Percentiles rank a stretch among this genome's conserved stretches.
phyloP scores from a whole-genome alignment of 768 basidiomycete species.

The Trametes sanguinea region DNA sequence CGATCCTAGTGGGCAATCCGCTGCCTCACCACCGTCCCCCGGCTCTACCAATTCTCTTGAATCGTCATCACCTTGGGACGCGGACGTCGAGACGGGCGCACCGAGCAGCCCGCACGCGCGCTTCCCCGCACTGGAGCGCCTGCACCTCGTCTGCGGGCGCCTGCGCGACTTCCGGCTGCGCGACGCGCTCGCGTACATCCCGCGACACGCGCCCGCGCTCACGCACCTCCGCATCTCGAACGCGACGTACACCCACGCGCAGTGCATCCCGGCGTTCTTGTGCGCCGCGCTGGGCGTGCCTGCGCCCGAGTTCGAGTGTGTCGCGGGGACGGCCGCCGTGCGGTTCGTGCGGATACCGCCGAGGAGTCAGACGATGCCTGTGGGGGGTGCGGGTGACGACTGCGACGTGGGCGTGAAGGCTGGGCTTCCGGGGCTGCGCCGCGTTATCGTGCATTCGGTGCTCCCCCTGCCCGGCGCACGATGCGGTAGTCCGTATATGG shows the following conservation, averaged over 20 bases:
- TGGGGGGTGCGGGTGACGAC: neutral
- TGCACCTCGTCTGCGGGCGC: conserved; percentile 19
- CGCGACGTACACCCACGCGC: conserved; percentile 20
- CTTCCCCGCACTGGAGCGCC: conserved; percentile 20
- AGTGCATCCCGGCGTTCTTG: conserved; percentile 15
- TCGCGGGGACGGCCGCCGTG: neutral
- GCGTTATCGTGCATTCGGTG: conserved; percentile 18
- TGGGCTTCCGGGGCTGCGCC: conserved; percentile 8
- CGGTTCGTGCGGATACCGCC: neutral
- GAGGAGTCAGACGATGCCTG: too few species aligned
- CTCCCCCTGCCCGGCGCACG: conserved; percentile 2
- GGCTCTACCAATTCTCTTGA: too few species aligned
- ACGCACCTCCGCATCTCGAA: conserved; percentile 22
- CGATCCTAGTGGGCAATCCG: neutral
- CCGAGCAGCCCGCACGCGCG: neutral
- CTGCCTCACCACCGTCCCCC: neutral
- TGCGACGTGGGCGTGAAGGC: neutral
- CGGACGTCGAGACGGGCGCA: neutral
- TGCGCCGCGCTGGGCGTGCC: conserved; percentile 11
- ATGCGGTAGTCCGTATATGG: conserved; percentile 9
- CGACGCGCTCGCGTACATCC: conserved; percentile 15
- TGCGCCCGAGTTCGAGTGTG: neutral
- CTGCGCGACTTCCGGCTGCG: conserved; percentile 19
- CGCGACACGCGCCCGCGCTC: conserved; percentile 13
- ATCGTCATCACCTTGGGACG: too few species aligned